Evolutionary conservation across 441 rosid genomes (phyloP).

Genomic region (Bocquillonia castaneifolia): DNA sequence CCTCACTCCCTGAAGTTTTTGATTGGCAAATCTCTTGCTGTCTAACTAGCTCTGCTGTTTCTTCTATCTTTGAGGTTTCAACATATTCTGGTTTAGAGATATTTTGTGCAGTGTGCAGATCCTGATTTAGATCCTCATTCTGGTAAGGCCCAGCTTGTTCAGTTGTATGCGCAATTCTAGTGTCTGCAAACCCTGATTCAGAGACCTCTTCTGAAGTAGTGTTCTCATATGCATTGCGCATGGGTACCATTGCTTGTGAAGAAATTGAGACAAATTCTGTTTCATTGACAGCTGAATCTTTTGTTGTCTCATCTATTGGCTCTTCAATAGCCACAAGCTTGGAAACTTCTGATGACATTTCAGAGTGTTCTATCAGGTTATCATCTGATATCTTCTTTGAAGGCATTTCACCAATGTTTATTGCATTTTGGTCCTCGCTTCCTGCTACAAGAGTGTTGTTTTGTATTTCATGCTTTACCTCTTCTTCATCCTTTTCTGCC

Average conservation of each 20-base stretch:
- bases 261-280: slow-evolving; percentile 15
- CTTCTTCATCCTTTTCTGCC: slow-evolving; percentile 20
- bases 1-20: slow-evolving; percentile 15
- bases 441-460: slow-evolving; percentile 20
- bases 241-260: slow-evolving; percentile 11
- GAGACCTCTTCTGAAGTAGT: slow-evolving; percentile 19
- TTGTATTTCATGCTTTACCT: slow-evolving; percentile 11
- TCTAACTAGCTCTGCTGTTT: slow-evolving; percentile 16
- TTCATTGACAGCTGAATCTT: slow-evolving; percentile 17
- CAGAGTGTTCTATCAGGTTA: slow-evolving; percentile 17
- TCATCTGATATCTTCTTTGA: slow-evolving; percentile 18
- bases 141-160: slow-evolving; percentile 19
- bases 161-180: slow-evolving; percentile 14
- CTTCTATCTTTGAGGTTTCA: slow-evolving; percentile 16
- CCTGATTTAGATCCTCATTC: slow-evolving; percentile 18
- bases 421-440: slow-evolving; percentile 18
- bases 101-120: slow-evolving; percentile 19
- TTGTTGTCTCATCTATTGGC: slow-evolving; percentile 16
- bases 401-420: background rate
- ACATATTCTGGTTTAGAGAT: slow-evolving; percentile 12
- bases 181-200: slow-evolving; percentile 20
- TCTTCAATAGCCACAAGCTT: slow-evolving; percentile 19
- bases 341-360: slow-evolving; percentile 21
- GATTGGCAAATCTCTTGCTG: slow-evolving; percentile 20
- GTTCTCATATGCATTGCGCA: slow-evolving; percentile 16